Conservation (phyloP, 768 basidiomycete species). For the Infundibulicybe gibba region DNA sequence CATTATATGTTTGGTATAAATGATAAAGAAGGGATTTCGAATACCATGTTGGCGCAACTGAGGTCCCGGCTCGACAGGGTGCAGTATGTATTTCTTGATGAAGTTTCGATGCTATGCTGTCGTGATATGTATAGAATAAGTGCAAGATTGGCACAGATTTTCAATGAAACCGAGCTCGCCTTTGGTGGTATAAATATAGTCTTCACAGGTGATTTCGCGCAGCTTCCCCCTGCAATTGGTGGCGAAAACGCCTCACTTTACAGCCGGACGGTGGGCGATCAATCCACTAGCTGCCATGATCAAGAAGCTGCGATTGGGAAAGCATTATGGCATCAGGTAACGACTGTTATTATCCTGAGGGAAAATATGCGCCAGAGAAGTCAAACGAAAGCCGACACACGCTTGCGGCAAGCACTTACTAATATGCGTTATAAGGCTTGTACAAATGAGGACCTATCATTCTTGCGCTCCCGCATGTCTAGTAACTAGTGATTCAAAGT, state of each 20-base stretch:
- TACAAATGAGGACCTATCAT: constrained; percentile 29
- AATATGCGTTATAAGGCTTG: constrained; percentile 39
- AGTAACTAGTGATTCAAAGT: no score
- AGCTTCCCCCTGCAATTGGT: constrained; percentile 29
- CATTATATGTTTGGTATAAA: constrained; percentile 26
- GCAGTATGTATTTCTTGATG: constrained; percentile 38
- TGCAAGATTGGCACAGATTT: constrained; percentile 14
- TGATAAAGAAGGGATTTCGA: neutral
- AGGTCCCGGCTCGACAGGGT: constrained; percentile 19
- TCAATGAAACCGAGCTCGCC: constrained; percentile 10
- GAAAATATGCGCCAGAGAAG: constrained; percentile 30
- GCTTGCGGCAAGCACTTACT: constrained; percentile 22
- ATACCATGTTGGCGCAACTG: constrained; percentile 8
- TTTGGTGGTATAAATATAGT: constrained; percentile 38
- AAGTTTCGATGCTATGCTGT: constrained; percentile 39
- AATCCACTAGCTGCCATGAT: neutral
- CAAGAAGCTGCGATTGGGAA: constrained; percentile 20
- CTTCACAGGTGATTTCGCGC: constrained; percentile 46
- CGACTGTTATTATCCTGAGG: constrained; percentile 17
- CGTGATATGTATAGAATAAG: constrained; percentile 25
- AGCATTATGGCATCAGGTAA: constrained; percentile 24
- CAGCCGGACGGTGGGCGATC: constrained; percentile 9
- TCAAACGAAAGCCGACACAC: constrained; percentile 14
- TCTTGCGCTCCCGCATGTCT: constrained; percentile 22
- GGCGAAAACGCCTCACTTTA: constrained; percentile 16